Evolutionary conservation across 768 basidiomycete genomes (phyloP), one percentile per base, ranked within the genome.

Genomic region (Podaxis sp.): DNA sequence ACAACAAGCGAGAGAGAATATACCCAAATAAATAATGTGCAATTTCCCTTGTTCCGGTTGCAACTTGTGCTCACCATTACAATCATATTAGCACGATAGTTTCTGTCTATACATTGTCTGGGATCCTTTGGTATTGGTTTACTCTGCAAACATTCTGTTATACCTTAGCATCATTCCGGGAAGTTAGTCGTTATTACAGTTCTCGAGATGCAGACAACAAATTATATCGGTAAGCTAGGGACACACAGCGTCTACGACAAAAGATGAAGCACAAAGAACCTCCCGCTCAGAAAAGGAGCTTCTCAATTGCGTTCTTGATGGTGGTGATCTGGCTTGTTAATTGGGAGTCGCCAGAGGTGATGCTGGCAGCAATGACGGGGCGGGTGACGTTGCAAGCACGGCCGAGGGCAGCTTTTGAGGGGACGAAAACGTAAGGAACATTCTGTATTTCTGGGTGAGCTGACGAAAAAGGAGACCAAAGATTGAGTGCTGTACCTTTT

Each of bases 271-370:
- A 9, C 32, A 32, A 32, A 9, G 32, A 32, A 32, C n/a, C 13
- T 42, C 47, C 23, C 36, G 25, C 35, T 58, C 76, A 83, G 59
- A 74, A 73, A 72, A 80, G 73, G 61, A 87, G 72, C 73, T 85
- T 91, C 73, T 93, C 91, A 63, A 93, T 90, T 21, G 82, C 84
- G 51, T 81, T 79, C 80, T 97, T 98, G 74, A 96, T 80, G 57
- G 85, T 88, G 67, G 82, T 81, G 67, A 98, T 96, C 77, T 97
- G 95, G 71, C 89, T 89, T 59, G 85, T 83, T 36, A 98, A 80
- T 74, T 98, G 95, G 47, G 91, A 89, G 74, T 98, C 95, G 66
- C 93, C 95, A 61, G 94, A 97, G n/a, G 93, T 98, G 64, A 98
- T 88, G 68, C 92, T 95, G 32, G 91, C 93, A 63, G 96, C 86